Conservation (phyloP, 805 yeast species). For the Nakazawaea holstii region DNA sequence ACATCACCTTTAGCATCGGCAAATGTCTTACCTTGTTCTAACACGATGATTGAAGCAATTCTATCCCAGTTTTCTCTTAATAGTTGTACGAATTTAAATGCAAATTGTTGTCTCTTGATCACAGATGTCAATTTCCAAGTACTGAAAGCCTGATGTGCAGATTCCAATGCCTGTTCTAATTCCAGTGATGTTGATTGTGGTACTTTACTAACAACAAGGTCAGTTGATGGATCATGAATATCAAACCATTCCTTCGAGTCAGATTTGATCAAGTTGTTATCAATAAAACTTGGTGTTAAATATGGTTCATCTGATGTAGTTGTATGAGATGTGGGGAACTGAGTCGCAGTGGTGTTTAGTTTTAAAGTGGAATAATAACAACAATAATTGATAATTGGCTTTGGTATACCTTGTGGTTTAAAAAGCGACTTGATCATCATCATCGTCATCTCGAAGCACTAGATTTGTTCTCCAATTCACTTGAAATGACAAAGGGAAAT, state of each 20-base stretch:
- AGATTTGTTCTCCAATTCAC: no score
- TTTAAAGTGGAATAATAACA: neutral
- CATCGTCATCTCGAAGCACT: no score
- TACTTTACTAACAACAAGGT: conserved; percentile 57
- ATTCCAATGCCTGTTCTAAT: conserved; percentile 56
- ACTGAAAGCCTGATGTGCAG: conserved; percentile 60
- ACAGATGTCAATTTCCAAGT: conserved; percentile 47
- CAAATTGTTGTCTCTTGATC: conserved; percentile 52
- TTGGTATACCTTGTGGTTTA: no score
- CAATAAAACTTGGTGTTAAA: conserved; percentile 42
- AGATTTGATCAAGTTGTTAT: conserved; percentile 46
- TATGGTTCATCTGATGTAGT: conserved; percentile 34
- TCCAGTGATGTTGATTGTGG: conserved; percentile 70
- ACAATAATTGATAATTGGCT: neutral
- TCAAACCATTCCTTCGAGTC: conserved; percentile 57
- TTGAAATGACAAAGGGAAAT: neutral
- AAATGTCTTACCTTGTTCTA: conserved; percentile 75
- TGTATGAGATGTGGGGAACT: conserved; percentile 38
- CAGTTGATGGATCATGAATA: conserved; percentile 72
- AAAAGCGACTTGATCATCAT: neutral
- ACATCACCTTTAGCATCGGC: conserved; percentile 74
- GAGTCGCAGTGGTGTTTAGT: conserved; percentile 27
- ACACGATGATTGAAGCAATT: conserved; percentile 56
- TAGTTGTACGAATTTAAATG: conserved; percentile 62
- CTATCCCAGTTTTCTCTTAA: conserved; percentile 63